Conservation (phyloP, 257 asterid species). For the Phtheirospermum japonicum region DNA sequence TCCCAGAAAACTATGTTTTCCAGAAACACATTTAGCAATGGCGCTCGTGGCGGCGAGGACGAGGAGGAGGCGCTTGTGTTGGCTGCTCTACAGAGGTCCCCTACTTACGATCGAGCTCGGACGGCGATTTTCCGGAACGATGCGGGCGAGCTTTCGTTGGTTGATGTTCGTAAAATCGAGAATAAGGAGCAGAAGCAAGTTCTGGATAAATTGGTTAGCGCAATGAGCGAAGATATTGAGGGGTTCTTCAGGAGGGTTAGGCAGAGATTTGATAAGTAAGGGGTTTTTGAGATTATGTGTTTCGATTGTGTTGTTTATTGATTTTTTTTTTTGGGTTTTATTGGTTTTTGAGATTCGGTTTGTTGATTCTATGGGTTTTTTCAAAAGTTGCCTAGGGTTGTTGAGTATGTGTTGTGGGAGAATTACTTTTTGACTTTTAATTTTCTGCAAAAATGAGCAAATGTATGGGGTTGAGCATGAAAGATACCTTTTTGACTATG, state of each 20-base stretch:
- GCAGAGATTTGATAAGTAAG: conserved; percentile 83
- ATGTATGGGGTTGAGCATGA: too few relatives aligned
- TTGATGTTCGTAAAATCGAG: conserved; percentile 52
- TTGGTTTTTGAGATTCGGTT: too few relatives aligned
- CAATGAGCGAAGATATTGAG: conserved; percentile 55
- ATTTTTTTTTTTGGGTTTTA: too few relatives aligned
- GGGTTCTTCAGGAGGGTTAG: conserved; percentile 59
- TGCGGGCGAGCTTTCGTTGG: conserved; percentile 57
- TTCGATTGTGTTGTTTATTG: too few relatives aligned
- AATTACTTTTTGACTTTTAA: too few relatives aligned
- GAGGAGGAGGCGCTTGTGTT: conserved; percentile 62
- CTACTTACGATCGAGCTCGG: conserved; percentile 60
- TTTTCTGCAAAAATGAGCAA: too few relatives aligned
- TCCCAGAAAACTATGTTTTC: conserved; percentile 36
- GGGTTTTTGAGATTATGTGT: conserved; percentile 20
- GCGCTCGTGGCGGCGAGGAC: conserved; percentile 39
- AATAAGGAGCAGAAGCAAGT: conserved; percentile 48
- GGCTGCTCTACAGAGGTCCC: conserved; percentile 73
- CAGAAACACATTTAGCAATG: conserved; percentile 27
- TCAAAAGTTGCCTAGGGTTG: too few relatives aligned
- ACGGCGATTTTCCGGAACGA: conserved; percentile 46
- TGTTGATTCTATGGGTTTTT: too few relatives aligned
- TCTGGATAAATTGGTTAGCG: conserved; percentile 52
- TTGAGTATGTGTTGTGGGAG: too few relatives aligned
- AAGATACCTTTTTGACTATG: too few relatives aligned